Evolutionary conservation across 371 early-diverging fungal genomes (phyloP).

Genomic region (Aphelidium insulamus): DNA sequence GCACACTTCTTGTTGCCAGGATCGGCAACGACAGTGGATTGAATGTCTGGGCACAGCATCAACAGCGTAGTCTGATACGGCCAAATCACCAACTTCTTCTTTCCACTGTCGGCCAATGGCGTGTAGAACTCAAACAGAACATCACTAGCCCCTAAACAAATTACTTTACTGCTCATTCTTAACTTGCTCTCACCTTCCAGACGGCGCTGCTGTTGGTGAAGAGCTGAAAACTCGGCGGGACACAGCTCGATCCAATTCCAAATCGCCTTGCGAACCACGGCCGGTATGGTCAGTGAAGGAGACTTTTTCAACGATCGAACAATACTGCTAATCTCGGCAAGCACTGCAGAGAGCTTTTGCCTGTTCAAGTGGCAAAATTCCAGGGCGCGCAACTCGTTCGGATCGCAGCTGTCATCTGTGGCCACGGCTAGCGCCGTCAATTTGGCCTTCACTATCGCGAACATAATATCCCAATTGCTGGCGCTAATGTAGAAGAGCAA

Average conservation of each 20-base stretch:
- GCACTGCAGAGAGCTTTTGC: not conserved
- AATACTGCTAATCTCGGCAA: conserved; percentile 24
- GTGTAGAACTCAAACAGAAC: conserved; percentile 50
- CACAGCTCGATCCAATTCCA: conserved; percentile 77
- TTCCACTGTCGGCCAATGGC: conserved; percentile 37
- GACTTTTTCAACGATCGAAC: conserved; percentile 40
- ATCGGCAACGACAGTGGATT: not conserved
- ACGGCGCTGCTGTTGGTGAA: conserved; percentile 41
- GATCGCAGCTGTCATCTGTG: conserved; percentile 38
- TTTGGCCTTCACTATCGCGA: conserved; percentile 32
- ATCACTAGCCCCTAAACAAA: conserved; percentile 16
- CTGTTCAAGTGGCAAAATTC: conserved; percentile 15
- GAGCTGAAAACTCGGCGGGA: conserved; percentile 44
- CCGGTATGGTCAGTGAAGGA: conserved; percentile 38
- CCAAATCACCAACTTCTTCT: conserved; percentile 49
- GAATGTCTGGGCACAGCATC: conserved; percentile 53
- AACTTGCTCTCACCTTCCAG: conserved; percentile 36
- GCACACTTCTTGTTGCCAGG: conserved; percentile 5
- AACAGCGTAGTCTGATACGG: conserved; percentile 59
- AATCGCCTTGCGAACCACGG: conserved; percentile 44
- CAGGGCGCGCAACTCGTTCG: conserved; percentile 45
- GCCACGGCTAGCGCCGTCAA: conserved; percentile 28
- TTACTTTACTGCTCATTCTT: conserved; percentile 1
- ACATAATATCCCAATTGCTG: conserved; percentile 54
- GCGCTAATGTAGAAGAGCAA: conserved; percentile 55